Base-by-base conservation (phyloP, 495 filamentous ascomycete species). In the Mytilinidion resinicola region DNA sequence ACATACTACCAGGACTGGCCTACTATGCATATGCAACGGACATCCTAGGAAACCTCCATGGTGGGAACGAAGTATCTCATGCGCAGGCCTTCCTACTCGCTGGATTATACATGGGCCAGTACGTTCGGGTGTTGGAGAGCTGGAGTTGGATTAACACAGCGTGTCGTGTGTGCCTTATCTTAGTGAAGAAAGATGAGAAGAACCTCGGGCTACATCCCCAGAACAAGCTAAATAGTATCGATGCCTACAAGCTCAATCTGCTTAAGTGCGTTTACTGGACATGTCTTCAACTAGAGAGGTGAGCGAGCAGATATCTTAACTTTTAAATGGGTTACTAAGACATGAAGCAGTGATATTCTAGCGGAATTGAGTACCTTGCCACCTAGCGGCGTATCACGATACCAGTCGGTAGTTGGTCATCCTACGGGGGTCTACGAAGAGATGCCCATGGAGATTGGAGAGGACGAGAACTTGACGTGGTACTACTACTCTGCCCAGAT, bases 231-330 rank as follows among this genome's bases (percentile, higher is more conserved):
- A 36, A 46, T 4, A 15, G 12, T 1, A 60, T 41, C 21, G 60
- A 63, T 14, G 19, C 53, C 4, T 63, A 59, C 33, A 55, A 53
- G 10, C 33, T 57, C 47, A 82, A 85, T 61, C 76, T 86, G 41
- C 76, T 87, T 50, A 76, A 86, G 36, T 85, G 93, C 61, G 89
- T 90, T 7, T 96, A 89, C 63, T 98, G 92, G 92, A 93, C 91
- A 9, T 95, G 89, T 67, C 74, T 96, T 63, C 93, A 96, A 63
- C 78, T 97, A 19, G 93, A 98, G 73, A 96, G 88, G 88, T 91
- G 71, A 57, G 72, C 25, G 25, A 30, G 25, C 6, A 30, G 6
- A 30, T 20, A 17, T 33, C 51, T 2, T 35, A 33, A 41, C 33
- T 30, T 51, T 20, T 15, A 25, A 15, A 19, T 37, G 1, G 19